phyloP scores from a whole-genome alignment of 2,329 filamentous ascomycete genomes.

The Aureobasidium mangrovei region DNA sequence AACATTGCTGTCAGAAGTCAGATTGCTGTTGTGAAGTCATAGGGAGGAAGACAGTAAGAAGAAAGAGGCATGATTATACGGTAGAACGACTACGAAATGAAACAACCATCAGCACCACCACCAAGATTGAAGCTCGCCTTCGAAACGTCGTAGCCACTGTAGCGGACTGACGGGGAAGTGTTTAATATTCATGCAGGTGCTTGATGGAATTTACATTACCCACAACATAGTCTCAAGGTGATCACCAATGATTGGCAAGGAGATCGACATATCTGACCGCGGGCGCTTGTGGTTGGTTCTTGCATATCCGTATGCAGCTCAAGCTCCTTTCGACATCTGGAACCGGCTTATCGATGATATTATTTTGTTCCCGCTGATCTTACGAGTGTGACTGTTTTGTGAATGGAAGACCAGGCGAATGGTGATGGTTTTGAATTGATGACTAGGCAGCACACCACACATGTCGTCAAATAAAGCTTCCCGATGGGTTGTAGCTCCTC shows the following conservation, averaged over 20 bases:
- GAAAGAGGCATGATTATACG: neutral
- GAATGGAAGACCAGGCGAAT: too few relatives aligned
- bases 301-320: neutral
- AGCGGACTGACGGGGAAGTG: too few relatives aligned
- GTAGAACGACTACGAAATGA: too few relatives aligned
- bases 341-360: too few relatives aligned
- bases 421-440: too few relatives aligned
- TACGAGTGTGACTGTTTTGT: too few relatives aligned
- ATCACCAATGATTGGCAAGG: neutral
- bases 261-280: neutral
- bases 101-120: too few relatives aligned
- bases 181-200: neutral
- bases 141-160: too few relatives aligned
- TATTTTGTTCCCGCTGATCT: too few relatives aligned
- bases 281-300: neutral
- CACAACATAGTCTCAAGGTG: neutral
- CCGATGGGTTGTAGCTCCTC: neutral
- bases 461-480: neutral
- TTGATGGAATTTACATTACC: neutral
- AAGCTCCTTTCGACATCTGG: neutral
- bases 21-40: constrained; percentile 10
- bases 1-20: constrained; percentile 29
- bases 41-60: neutral
- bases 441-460: too few relatives aligned
- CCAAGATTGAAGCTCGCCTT: too few relatives aligned